phyloP scores from a whole-genome alignment of 2,329 filamentous ascomycete species.

The Colletotrichum higginsianum region DNA sequence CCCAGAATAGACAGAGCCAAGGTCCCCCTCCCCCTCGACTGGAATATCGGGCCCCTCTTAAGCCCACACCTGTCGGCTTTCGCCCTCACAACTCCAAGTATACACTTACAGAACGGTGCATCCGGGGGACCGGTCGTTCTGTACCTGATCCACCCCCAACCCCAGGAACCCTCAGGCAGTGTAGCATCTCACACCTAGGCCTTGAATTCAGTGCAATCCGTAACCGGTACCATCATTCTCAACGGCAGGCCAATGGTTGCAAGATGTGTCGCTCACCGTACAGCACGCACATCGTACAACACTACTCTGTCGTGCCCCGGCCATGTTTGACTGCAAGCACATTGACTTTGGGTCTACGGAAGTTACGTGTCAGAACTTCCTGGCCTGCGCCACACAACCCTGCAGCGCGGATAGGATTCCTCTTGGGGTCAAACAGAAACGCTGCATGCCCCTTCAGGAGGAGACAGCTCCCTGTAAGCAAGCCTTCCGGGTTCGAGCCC shows the following conservation, averaged over 20 bases:
- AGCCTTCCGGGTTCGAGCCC: slow-evolving; percentile 20
- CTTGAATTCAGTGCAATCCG: background rate
- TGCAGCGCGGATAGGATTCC: slow-evolving; percentile 21
- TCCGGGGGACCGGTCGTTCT: slow-evolving; percentile 33
- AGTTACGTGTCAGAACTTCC: slow-evolving; percentile 37
- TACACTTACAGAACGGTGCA: slow-evolving; percentile 26
- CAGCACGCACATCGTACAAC: background rate
- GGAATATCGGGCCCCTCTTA: background rate
- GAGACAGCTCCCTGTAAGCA: slow-evolving; percentile 2
- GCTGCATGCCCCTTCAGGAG: slow-evolving; percentile 8
- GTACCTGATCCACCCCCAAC: slow-evolving; percentile 25
- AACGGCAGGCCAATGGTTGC: background rate
- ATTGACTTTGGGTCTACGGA: background rate
- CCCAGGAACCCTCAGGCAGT: background rate
- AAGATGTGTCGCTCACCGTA: background rate
- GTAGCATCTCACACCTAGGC: background rate
- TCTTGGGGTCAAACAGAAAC: slow-evolving; percentile 36
- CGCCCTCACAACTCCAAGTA: background rate
- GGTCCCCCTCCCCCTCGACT: background rate
- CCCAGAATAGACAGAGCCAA: slow-evolving; percentile 7
- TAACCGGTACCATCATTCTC: slow-evolving; percentile 3
- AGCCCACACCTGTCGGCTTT: slow-evolving; percentile 1
- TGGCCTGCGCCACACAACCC: slow-evolving; percentile 24
- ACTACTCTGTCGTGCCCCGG: background rate
- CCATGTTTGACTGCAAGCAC: slow-evolving; percentile 4